Base-by-base conservation (phyloP, 306 rosid genomes). In the Trichosanthes truncata region DNA sequence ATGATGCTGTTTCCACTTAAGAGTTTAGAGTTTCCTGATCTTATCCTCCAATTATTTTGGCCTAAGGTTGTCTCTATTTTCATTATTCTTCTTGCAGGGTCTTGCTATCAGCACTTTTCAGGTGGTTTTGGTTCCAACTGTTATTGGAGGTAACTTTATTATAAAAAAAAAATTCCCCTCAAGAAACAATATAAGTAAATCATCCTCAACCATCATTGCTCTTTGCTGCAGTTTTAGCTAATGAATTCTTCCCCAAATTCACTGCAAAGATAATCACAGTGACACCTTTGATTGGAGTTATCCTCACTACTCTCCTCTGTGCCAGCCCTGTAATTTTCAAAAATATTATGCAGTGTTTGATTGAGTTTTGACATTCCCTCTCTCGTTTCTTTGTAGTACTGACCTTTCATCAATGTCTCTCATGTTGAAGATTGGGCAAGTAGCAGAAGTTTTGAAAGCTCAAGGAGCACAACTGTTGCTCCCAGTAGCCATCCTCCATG, bases 21-120 rank as follows among this genome's bases (percentile, higher is more conserved):
- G 13, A 21, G 23, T 5, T 29, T 17, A 57, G 35, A 40, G 12
- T 53, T 77, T 25, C 57, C 8, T 59, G 41, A 35, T 77, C 23
- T n/a, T 41, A 77, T 59, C 72, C 79, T 45, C 49, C 52, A 72
- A 59, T 40, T 41, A 25, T 59, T 38, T 57, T 23, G 7, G 3
- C 38, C 49, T 18, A 52, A 74, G 40, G 63, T 74, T 51, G 45
- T 49, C 17, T 29, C 18, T 52, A 59, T 57, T 81, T 81, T 72
- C 45, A 9, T 81, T 41, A 53, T 73, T 51, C 71, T 72, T 83
- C 80, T 78, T 81, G 67, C 91, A 95, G 97, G 97, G 97, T 51
- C 88, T 91, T 62, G 96, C 96, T 48, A 60, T 95, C 73, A 95
- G 97, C 81, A 95, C 98, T 80, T 92, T 95, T 88, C 98, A 95